Base-by-base conservation (phyloP, 352 stramenopile genomes). In the Labyrinthula sp. region DNA sequence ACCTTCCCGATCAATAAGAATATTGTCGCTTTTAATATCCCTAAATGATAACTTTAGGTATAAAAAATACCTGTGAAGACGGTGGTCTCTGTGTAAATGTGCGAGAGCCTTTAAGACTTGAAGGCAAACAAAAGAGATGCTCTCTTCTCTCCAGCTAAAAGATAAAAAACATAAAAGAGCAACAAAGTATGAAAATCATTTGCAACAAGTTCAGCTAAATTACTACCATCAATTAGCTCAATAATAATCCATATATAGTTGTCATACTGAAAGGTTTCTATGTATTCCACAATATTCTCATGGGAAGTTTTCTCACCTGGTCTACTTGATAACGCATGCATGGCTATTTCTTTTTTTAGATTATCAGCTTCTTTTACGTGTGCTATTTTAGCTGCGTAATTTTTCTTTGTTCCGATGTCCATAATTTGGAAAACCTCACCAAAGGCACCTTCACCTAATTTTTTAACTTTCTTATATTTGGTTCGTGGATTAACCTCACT, bases 1-100 rank as follows among this genome's bases (percentile, higher is more conserved):
- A 9, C 71, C 76, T 41, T 78, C 72, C 18, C 21, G 35, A 56
- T 83, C 43, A 46, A 93, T 81, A 17, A 93, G 65, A 17, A 94
- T 48, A 58, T 93, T 93, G 38, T 72, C 73, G 7, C 77, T 77
- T 47, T 93, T 93, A 38, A 93, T 86, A 36, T 93, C 82, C n/a
- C n/a, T n/a, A n/a, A n/a, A n/a, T n/a, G n/a, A n/a, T n/a, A n/a
- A n/a, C n/a, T n/a, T n/a, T n/a, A n/a, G n/a, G n/a, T n/a, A n/a
- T n/a, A n/a, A n/a, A n/a, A n/a, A n/a, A n/a, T n/a, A n/a, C 20
- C 82, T 76, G 33, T 93, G 82, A 14, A 93, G 59, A 39, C 87
- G 73, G 30, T 81, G 66, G 10, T 70, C n/a, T 23, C 49, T 34
- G 52, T 76, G 68, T 49, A 76, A 70, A 35, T 66, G 67, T 6